Evolutionary conservation across 2,329 filamentous ascomycete genomes (phyloP).

Genomic region (Nothophaeocryptopus gaeumannii): DNA sequence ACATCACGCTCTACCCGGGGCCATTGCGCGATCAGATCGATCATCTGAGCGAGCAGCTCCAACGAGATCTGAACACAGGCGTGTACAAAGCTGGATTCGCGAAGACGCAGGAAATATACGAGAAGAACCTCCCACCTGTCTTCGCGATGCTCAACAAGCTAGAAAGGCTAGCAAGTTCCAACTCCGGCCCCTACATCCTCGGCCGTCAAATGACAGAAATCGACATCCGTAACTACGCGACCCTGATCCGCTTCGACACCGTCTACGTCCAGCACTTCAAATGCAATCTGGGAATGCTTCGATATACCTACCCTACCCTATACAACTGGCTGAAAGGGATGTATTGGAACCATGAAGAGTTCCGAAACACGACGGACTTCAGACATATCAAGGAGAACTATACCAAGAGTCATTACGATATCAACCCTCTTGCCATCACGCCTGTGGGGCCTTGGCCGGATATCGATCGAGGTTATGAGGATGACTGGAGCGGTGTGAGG

Average conservation of each 20-base stretch:
- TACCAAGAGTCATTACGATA: conserved; percentile 58
- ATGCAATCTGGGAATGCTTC: conserved; percentile 60
- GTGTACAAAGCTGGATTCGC: conserved; percentile 63
- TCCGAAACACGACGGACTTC: conserved; percentile 61
- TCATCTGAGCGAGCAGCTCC: conserved; percentile 52
- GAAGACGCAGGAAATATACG: conserved; percentile 53
- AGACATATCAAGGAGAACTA: conserved; percentile 68
- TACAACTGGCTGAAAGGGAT: conserved; percentile 60
- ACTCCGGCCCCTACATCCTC: conserved; percentile 56
- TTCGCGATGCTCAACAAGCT: conserved; percentile 61
- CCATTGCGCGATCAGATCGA: conserved; percentile 53
- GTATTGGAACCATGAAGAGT: conserved; percentile 57
- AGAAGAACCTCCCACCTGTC: conserved; percentile 52
- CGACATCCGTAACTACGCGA: conserved; percentile 58
- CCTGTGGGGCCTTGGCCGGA: conserved; percentile 60
- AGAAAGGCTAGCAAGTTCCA: conserved; percentile 47
- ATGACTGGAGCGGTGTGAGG: conserved; percentile 48
- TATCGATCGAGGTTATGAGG: conserved; percentile 53
- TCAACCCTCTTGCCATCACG: conserved; percentile 63
- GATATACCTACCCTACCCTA: conserved; percentile 57
- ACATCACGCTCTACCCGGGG: conserved; percentile 54
- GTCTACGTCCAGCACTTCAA: conserved; percentile 67
- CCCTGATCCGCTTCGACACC: conserved; percentile 58
- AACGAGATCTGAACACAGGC: conserved; percentile 56
- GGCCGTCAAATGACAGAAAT: conserved; percentile 57